Base-by-base conservation (phyloP, 2,329 filamentous ascomycete species). In the Metarhizium anisopliae region DNA sequence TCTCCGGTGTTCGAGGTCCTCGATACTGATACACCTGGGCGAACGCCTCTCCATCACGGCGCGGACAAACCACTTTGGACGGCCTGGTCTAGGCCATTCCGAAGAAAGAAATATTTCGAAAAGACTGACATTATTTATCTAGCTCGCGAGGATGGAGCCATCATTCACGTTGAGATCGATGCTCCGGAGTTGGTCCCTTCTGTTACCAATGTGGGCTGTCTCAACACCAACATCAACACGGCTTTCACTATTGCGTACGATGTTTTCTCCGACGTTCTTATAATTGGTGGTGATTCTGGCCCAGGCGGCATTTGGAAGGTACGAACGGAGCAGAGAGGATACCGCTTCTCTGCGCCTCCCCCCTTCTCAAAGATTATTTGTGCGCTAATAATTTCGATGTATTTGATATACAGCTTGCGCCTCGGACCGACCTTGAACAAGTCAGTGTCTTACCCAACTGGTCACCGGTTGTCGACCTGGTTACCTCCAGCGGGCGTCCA, bases 131-230 rank as follows among this genome's bases (percentile, higher is more conserved):
- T 86, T 58, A 84, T 97, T 51, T 96, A 94, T 65, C 74, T 99
- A 16, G 89, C 87, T 11, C 84, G 92, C 55, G 93, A 97, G 71
- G 93, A 97, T 66, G 94, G 94, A 3, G 75, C 85, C 51, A 79
- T 96, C 10, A 81, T 85, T 54, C 89, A 87, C 60, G 71, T 93
- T 4, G 85, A 90, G 61, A 83, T 90, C 57, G 80, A 82, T 47
- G 77, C 78, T 6, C 75, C 74, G 59, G 80, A 77, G 50, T 74
- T 81, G 61, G 68, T 85, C 54, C 76, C 79, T 53, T 75, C 77
- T 45, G 75, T 79, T 54, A 77, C 79, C 50, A 76, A 80, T 54
- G 77, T 89, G 56, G 87, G 87, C 7, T 78, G 79, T 32, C 52
- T 83, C 89, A 60, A 78, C 53, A 87, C 87, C 63, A 89, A 88